Conservation (phyloP, 805 yeast species). For the Saccharomycopsis selenospora region DNA sequence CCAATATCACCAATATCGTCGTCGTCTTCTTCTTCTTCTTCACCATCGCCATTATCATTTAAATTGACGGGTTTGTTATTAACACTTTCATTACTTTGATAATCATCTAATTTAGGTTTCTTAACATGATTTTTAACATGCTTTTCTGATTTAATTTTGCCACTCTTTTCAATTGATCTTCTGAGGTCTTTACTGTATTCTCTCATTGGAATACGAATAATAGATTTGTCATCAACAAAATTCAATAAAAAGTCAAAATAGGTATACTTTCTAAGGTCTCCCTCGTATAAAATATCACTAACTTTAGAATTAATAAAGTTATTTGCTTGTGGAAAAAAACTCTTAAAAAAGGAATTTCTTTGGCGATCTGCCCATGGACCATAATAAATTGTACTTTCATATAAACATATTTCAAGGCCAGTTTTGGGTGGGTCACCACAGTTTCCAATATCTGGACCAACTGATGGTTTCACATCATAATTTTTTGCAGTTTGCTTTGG, state of each 20-base stretch:
- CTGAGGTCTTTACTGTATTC: slow-evolving; percentile 68
- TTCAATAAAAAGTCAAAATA: slow-evolving; percentile 49
- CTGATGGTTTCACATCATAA: slow-evolving; percentile 24
- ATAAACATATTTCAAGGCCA: slow-evolving; percentile 54
- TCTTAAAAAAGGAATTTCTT: slow-evolving; percentile 51
- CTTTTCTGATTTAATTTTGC: neutral
- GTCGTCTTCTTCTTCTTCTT: slow-evolving; percentile 1
- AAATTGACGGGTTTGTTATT: no score
- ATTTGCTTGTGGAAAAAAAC: slow-evolving; percentile 56
- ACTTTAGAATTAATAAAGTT: slow-evolving; percentile 48
- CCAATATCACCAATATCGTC: neutral
- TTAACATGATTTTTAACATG: neutral
- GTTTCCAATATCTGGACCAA: slow-evolving; percentile 51
- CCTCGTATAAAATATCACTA: slow-evolving; percentile 36
- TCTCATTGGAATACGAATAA: slow-evolving; percentile 71
- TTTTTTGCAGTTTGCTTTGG: slow-evolving; percentile 31
- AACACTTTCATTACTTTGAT: neutral
- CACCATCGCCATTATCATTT: neutral
- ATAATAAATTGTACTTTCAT: slow-evolving; percentile 62
- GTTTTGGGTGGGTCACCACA: slow-evolving; percentile 50
- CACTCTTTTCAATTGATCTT: slow-evolving; percentile 3
- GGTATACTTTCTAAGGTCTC: slow-evolving; percentile 47
- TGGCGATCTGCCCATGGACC: slow-evolving; percentile 98
- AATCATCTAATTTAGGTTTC: no score
- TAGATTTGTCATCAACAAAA: slow-evolving; percentile 52